Evolutionary conservation across 257 asterid species (phyloP).

Genomic region (Mentha longifolia): DNA sequence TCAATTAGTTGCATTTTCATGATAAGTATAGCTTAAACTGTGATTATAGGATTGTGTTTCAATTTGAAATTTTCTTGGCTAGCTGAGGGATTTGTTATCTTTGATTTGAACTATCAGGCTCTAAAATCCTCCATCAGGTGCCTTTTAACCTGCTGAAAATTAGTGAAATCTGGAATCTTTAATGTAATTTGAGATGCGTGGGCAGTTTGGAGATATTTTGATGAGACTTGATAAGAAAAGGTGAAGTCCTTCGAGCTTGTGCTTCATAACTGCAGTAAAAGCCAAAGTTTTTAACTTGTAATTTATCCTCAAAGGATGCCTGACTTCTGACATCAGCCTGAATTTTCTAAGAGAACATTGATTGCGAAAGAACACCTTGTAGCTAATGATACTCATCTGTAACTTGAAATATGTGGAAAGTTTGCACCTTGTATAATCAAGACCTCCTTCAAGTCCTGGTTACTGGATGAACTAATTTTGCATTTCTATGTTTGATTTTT

Average conservation of each 20-base stretch:
- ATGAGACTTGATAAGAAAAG: neutral
- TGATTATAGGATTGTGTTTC: neutral
- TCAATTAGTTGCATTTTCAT: constrained; percentile 5
- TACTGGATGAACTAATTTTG: constrained; percentile 26
- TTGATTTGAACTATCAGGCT: neutral
- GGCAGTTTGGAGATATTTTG: constrained; percentile 3
- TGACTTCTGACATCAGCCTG: neutral
- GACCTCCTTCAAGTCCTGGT: neutral
- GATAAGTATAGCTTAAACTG: constrained; percentile 9
- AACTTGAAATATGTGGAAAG: constrained; percentile 7
- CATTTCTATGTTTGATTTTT: constrained; percentile 21
- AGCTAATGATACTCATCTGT: neutral
- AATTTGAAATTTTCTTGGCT: neutral
- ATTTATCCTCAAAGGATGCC: neutral
- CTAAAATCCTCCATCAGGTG: neutral
- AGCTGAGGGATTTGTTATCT: constrained; percentile 10
- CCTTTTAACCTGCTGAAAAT: neutral
- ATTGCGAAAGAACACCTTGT: neutral
- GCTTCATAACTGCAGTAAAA: neutral
- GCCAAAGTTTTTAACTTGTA: neutral
- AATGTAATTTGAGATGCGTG: constrained; percentile 3
- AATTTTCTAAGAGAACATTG: neutral
- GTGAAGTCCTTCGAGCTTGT: constrained; percentile 7
- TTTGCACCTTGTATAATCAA: neutral
- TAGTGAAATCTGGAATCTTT: constrained; percentile 15